Evolutionary conservation across 352 stramenopile species (phyloP).

Genomic region (Pythium phragmitis): DNA sequence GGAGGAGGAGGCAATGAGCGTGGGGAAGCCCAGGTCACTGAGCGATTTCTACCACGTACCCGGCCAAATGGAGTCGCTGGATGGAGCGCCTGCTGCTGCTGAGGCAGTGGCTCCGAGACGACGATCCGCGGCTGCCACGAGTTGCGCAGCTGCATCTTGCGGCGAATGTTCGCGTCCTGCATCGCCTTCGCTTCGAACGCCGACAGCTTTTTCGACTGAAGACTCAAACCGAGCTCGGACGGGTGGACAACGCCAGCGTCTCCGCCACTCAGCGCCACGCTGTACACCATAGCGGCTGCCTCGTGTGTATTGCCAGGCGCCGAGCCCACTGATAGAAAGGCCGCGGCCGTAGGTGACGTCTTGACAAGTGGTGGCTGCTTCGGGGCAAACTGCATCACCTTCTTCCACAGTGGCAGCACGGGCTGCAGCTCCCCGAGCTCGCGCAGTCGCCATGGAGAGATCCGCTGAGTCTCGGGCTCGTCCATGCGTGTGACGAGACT

Average conservation of each 20-base stretch:
- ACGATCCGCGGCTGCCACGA: slow-evolving; percentile 50
- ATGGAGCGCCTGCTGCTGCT: not conserved
- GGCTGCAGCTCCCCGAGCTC: slow-evolving; percentile 48
- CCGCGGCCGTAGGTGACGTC: slow-evolving; percentile 1
- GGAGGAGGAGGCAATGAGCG: not conserved
- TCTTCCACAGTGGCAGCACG: slow-evolving; percentile 41
- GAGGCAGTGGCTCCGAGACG: not conserved
- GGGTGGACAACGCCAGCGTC: not conserved
- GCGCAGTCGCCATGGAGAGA: slow-evolving; percentile 27
- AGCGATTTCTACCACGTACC: slow-evolving; percentile 7
- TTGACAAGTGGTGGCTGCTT: slow-evolving; percentile 23
- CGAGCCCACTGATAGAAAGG: not conserved
- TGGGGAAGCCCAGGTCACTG: no score
- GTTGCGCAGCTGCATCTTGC: slow-evolving; percentile 53
- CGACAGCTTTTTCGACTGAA: slow-evolving; percentile 24
- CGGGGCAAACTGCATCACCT: slow-evolving; percentile 25
- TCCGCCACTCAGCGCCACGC: not conserved
- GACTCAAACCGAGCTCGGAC: not conserved
- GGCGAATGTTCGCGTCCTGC: slow-evolving; percentile 49
- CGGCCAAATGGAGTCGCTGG: not conserved
- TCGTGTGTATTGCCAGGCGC: no score
- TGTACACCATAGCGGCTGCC: not conserved
- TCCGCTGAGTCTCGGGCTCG: not conserved
- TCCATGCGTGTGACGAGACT: slow-evolving; percentile 30
- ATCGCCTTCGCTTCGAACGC: slow-evolving; percentile 28